A percentile compares a stretch with the other conserved stretches of the same genome.
These are phyloP conservation scores for Symbiodinium pilosum DNA, from an alignment of 73 alveolate genomes.

Conservation along the genomic window DNA sequence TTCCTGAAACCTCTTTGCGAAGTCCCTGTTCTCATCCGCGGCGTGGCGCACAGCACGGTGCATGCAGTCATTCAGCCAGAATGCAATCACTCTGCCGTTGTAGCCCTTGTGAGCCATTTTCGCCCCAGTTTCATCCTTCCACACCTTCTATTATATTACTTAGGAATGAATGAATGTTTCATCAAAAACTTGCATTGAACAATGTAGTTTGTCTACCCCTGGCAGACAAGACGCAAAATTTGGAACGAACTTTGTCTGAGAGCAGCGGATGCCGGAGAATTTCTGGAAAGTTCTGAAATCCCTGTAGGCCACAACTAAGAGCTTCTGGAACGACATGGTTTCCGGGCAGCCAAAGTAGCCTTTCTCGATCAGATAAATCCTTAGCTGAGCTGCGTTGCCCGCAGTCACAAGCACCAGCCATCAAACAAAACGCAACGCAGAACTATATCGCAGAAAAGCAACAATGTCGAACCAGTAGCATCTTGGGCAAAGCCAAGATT, in stretches of 20 bases:
- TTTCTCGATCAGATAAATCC: not conserved
- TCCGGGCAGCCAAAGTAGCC: not conserved
- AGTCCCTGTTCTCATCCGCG: not conserved
- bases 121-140: not conserved
- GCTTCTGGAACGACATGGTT: not conserved
- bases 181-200: no score
- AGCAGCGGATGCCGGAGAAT: not conserved
- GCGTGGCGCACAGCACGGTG: not conserved
- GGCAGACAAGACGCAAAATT: not conserved
- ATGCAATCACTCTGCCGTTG: not conserved
- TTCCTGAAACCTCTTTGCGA: not conserved
- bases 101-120: not conserved
- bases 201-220: no score
- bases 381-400: not conserved
- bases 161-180: not conserved
- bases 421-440: not conserved
- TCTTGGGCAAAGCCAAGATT: conserved; percentile 5
- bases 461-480: not conserved
- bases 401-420: not conserved
- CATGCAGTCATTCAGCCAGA: not conserved
- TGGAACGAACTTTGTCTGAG: not conserved
- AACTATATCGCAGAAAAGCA: not conserved
- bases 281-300: not conserved
- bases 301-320: not conserved
- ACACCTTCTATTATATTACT: no score